Conservation (phyloP, 345 rosid species). For the Citrus trifoliata region DNA sequence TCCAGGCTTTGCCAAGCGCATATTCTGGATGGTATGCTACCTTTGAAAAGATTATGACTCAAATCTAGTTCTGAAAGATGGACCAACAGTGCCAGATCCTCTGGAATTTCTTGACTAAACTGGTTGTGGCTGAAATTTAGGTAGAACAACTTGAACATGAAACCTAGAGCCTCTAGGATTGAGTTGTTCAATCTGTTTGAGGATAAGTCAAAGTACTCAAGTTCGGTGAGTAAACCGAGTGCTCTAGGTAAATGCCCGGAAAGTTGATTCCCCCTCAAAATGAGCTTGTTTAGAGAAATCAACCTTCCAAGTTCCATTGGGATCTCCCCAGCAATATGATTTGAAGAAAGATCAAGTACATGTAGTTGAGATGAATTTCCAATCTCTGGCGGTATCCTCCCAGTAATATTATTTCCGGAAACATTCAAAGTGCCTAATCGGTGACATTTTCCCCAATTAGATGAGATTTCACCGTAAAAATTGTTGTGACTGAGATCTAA, state of each 20-base stretch:
- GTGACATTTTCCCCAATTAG: background rate
- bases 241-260: background rate
- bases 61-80: background rate
- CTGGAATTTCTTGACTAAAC: background rate
- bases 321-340: background rate
- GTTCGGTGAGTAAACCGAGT: background rate
- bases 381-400: background rate
- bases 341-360: background rate
- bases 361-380: background rate
- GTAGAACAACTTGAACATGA: background rate
- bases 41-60: background rate
- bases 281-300: constrained; percentile 13
- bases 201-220: background rate
- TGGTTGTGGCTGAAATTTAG: background rate
- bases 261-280: constrained; percentile 9
- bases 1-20: background rate
- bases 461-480: background rate
- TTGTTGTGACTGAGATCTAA: background rate
- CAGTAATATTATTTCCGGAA: background rate
- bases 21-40: background rate
- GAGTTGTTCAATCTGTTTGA: background rate
- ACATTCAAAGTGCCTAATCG: background rate
- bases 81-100: background rate
- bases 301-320: constrained; percentile 12
- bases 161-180: background rate